Percentiles rank a stretch among this genome's conserved stretches.
These are phyloP conservation scores for Macaranga tanarius DNA, from an alignment of 441 rosid genomes.

Conservation along the genomic window DNA sequence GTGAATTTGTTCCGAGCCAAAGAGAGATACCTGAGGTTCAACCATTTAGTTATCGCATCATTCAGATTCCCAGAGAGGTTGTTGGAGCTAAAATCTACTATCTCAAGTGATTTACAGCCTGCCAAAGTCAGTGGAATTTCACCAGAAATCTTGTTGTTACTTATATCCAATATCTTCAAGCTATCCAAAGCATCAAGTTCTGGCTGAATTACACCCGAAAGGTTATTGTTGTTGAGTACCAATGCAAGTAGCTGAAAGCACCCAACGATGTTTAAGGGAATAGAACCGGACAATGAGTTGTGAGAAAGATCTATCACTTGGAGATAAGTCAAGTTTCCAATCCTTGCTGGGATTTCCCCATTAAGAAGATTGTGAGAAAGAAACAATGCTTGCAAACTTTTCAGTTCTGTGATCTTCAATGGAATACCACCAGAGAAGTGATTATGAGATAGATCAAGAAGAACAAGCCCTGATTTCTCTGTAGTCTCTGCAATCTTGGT, in stretches of 20 bases:
- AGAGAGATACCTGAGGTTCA: conserved; percentile 70
- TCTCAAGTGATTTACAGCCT: conserved; percentile 75
- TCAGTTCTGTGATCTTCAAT: conserved; percentile 67
- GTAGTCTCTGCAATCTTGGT: conserved; percentile 54
- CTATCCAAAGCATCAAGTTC: conserved; percentile 89
- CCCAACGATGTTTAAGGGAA: conserved; percentile 78
- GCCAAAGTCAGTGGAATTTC: conserved; percentile 89
- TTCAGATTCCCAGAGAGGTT: conserved; percentile 74
- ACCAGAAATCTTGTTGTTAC: conserved; percentile 76
- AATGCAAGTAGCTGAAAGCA: conserved; percentile 83
- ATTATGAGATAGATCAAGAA: conserved; percentile 79
- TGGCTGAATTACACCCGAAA: conserved; percentile 78
- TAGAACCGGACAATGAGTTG: conserved; percentile 71
- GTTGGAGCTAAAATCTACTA: conserved; percentile 83
- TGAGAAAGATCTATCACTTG: conserved; percentile 78
- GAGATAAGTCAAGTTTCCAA: conserved; percentile 83
- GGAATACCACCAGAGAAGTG: conserved; percentile 74
- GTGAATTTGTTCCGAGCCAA: conserved; percentile 70
- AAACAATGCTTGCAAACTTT: conserved; percentile 73
- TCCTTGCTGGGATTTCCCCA: conserved; percentile 76
- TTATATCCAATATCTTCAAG: conserved; percentile 71
- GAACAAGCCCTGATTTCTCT: conserved; percentile 74
- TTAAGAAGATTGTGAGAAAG: conserved; percentile 79
- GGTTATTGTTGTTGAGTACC: conserved; percentile 66
- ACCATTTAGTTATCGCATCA: conserved; percentile 86